Conservation (phyloP, 106 monocot species). For the Dioscorea dumetorum region DNA sequence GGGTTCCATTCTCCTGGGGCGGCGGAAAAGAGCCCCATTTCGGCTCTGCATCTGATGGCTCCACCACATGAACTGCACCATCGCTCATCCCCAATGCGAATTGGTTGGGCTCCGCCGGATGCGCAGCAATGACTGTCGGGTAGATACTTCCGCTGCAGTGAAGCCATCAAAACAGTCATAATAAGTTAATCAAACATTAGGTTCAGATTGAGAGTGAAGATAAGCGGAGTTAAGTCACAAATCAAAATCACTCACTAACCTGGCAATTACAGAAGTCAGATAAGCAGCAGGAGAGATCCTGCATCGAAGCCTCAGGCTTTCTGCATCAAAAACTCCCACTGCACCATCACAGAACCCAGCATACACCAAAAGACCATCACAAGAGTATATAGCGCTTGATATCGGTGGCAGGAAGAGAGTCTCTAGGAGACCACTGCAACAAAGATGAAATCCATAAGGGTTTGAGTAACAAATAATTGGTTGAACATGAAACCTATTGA, state of each 20-base stretch:
- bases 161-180: not conserved
- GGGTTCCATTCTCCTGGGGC: conserved; percentile 55
- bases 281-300: conserved; percentile 80
- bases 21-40: conserved; percentile 70
- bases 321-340: conserved; percentile 91
- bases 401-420: conserved; percentile 73
- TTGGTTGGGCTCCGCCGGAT: conserved; percentile 86
- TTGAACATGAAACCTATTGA: not conserved
- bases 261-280: conserved; percentile 38
- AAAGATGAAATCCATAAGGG: not conserved
- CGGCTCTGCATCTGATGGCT: conserved; percentile 71
- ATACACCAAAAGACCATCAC: conserved; percentile 79
- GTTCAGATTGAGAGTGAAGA: too few relatives aligned
- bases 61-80: conserved; percentile 73
- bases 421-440: conserved; percentile 86
- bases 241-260: conserved; percentile 20
- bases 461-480: not conserved
- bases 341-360: conserved; percentile 97
- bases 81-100: conserved; percentile 95
- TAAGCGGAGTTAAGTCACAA: not conserved
- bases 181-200: too few relatives aligned
- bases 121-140: conserved; percentile 79
- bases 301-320: conserved; percentile 71
- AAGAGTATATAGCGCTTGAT: conserved; percentile 92
- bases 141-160: conserved; percentile 29